Evolutionary conservation across 192 early-diverging fungal species (phyloP).

Genomic region (Anaeromyces robustus): DNA sequence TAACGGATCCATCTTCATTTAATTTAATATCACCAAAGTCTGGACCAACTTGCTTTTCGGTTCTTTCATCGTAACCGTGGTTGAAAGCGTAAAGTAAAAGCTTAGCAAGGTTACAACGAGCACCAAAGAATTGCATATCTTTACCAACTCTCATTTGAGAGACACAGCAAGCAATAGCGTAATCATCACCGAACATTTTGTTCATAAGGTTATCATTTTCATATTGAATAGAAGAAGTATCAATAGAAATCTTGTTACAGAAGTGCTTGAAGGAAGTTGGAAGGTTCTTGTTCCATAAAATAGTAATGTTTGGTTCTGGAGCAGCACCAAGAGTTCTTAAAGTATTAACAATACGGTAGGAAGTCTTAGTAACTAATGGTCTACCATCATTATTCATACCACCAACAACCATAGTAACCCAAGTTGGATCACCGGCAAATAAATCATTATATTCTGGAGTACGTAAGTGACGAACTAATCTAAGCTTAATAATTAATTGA

Average conservation of each 20-base stretch:
- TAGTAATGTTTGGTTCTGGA: conserved; percentile 11
- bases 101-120: conserved; percentile 10
- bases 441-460: neutral
- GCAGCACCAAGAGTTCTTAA: conserved; percentile 6
- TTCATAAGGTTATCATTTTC: conserved; percentile 11
- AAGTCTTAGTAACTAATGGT: conserved; percentile 9
- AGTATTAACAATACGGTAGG: conserved; percentile 8
- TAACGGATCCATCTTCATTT: conserved; percentile 1
- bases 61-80: conserved; percentile 8
- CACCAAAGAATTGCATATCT: conserved; percentile 12
- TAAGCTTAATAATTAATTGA: conserved; percentile 11
- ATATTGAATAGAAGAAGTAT: conserved; percentile 8
- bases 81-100: conserved; percentile 10
- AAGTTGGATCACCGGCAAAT: too few relatives aligned
- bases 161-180: conserved; percentile 12
- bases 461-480: conserved; percentile 8
- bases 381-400: conserved; percentile 2
- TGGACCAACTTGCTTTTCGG: conserved; percentile 10
- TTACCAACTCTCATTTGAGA: conserved; percentile 8
- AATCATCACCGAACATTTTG: conserved; percentile 7
- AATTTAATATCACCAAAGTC: conserved; percentile 2
- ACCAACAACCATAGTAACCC: neutral
- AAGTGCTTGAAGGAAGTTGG: conserved; percentile 5
- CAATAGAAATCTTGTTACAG: conserved; percentile 4
- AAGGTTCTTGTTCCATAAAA: conserved; percentile 4